These are phyloP conservation scores for Dichotomocladium elegans DNA, from an alignment of 371 early-diverging fungal genomes.

Conservation along the genomic window DNA sequence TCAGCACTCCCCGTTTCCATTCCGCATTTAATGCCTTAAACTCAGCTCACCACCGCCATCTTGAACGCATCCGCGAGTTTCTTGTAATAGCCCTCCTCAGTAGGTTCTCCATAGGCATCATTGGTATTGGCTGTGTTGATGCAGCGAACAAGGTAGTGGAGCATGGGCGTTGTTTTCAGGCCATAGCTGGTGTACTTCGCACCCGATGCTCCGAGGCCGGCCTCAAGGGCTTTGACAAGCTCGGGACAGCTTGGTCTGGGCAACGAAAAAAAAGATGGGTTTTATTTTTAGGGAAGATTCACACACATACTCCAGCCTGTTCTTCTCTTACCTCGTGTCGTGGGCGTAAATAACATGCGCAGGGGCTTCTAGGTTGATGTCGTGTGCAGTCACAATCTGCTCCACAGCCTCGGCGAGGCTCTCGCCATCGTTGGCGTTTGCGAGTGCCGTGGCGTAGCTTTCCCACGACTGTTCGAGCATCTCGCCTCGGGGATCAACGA, in stretches of 20 bases:
- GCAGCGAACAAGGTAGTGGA: slow-evolving; percentile 94
- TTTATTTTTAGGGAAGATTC: neutral
- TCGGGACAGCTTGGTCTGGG: slow-evolving; percentile 80
- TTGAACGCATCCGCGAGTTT: slow-evolving; percentile 85
- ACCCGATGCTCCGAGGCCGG: slow-evolving; percentile 75
- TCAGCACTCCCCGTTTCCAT: neutral
- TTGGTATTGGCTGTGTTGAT: slow-evolving; percentile 75
- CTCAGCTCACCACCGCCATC: slow-evolving; percentile 65
- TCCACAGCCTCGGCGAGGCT: slow-evolving; percentile 59
- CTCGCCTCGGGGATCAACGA: slow-evolving; percentile 98
- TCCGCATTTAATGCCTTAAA: neutral
- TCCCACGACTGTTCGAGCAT: slow-evolving; percentile 99
- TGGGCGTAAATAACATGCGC: slow-evolving; percentile 80
- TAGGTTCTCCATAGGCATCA: slow-evolving; percentile 89
- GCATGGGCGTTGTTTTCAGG: slow-evolving; percentile 95
- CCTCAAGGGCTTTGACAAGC: slow-evolving; percentile 76
- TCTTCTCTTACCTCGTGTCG: slow-evolving; percentile 81
- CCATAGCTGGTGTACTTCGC: slow-evolving; percentile 79
- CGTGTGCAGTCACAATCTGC: slow-evolving; percentile 60
- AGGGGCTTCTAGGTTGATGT: slow-evolving; percentile 67
- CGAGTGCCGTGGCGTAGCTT: slow-evolving; percentile 82
- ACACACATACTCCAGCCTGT: neutral
- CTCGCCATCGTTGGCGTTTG: slow-evolving; percentile 82
- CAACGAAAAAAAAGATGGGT: neutral
- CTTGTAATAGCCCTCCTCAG: slow-evolving; percentile 87